Percentiles rank a stretch among this genome's conserved stretches.
phyloP scores from a whole-genome alignment of 163 green algal genomes.

The Botryococcus braunii region DNA sequence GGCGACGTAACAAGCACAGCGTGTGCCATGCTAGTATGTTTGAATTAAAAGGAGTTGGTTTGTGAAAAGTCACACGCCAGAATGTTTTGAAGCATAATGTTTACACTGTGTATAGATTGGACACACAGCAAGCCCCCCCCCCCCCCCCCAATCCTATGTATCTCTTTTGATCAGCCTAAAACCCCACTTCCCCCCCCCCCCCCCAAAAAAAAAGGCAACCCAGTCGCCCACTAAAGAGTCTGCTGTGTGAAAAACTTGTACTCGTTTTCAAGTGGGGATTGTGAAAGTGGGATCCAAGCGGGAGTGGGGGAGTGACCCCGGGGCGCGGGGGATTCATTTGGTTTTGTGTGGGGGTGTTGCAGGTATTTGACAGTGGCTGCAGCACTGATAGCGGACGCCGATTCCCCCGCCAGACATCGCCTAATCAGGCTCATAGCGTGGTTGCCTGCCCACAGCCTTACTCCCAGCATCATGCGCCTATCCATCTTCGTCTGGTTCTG shows the following conservation, averaged over 20 bases:
- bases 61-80: no score
- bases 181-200: no score
- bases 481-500: slow-evolving; percentile 39
- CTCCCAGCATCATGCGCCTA: slow-evolving; percentile 17
- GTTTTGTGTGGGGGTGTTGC: neutral
- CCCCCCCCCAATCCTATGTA: no score
- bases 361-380: slow-evolving; percentile 43
- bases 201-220: no score
- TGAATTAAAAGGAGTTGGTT: no score
- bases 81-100: no score
- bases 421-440: slow-evolving; percentile 38
- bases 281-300: neutral
- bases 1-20: no score
- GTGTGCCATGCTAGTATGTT: no score
- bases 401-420: slow-evolving; percentile 8
- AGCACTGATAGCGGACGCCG: slow-evolving; percentile 31
- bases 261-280: neutral
- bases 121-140: no score
- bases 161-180: no score
- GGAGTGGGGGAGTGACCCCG: neutral
- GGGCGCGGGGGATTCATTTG: neutral
- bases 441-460: slow-evolving; percentile 25
- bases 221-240: neutral
- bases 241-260: neutral
- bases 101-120: no score